These are phyloP conservation scores for Camellia japonica DNA, from an alignment of 148 eudicot species.

Conservation along the genomic window DNA sequence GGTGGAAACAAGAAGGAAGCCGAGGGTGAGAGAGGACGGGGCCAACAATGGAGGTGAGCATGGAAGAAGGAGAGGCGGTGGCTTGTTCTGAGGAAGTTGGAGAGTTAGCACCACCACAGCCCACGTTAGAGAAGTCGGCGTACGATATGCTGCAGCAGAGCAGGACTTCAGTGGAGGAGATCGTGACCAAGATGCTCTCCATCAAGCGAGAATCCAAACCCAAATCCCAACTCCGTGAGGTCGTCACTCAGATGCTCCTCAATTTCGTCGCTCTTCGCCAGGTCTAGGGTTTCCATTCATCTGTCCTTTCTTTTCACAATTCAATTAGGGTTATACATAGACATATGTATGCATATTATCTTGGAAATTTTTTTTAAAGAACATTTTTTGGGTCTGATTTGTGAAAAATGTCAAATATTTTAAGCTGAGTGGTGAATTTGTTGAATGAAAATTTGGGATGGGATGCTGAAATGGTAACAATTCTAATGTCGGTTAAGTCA, in stretches of 20 bases:
- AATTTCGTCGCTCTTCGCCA: slow-evolving; percentile 84
- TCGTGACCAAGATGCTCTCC: slow-evolving; percentile 71
- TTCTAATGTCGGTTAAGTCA: too few relatives aligned
- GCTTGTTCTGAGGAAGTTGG: not conserved
- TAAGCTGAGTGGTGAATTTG: not conserved
- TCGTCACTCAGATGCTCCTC: slow-evolving; percentile 73
- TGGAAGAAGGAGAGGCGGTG: slow-evolving; percentile 45
- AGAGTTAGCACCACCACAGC: slow-evolving; percentile 1
- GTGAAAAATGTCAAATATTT: not conserved
- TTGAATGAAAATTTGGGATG: not conserved
- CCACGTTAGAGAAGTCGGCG: slow-evolving; percentile 33
- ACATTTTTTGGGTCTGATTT: not conserved
- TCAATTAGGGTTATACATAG: not conserved
- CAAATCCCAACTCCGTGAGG: slow-evolving; percentile 65
- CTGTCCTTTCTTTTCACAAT: not conserved
- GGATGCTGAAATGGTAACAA: not conserved
- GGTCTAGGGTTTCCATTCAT: slow-evolving; percentile 39
- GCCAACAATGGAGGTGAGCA: slow-evolving; percentile 32
- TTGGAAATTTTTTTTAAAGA: not conserved
- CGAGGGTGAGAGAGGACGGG: not conserved
- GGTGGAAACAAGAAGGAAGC: not conserved
- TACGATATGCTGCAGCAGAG: slow-evolving; percentile 59
- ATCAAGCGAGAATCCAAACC: slow-evolving; percentile 49
- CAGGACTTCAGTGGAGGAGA: slow-evolving; percentile 60
- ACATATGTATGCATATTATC: not conserved